Conservation (phyloP, 495 filamentous ascomycete species). For the Aspergillus nanangensis region DNA sequence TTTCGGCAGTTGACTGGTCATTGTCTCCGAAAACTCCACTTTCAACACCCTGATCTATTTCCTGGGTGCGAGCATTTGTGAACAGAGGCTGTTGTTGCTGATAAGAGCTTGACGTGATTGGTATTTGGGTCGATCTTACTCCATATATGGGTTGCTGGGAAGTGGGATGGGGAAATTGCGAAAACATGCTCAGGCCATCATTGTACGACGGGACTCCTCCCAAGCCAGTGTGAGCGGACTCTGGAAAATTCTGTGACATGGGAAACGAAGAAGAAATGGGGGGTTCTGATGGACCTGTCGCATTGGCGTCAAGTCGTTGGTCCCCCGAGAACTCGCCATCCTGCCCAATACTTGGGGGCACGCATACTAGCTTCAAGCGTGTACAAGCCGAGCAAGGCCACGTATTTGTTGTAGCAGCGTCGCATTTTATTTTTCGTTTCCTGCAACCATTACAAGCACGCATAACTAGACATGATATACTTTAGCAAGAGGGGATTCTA, state of each 20-base stretch:
- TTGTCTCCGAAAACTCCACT: constrained; percentile 36
- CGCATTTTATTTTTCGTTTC: constrained; percentile 82
- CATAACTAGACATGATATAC: constrained; percentile 64
- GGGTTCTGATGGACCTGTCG: constrained; percentile 19
- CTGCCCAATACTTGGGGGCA: constrained; percentile 83
- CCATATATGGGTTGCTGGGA: constrained; percentile 70
- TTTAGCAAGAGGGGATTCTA: neutral
- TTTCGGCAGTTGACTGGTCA: constrained; percentile 64
- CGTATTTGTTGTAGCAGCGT: constrained; percentile 94
- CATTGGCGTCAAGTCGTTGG: constrained; percentile 22
- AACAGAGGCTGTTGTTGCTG: constrained; percentile 47
- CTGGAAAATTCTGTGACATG: constrained; percentile 23
- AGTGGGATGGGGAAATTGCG: constrained; percentile 26
- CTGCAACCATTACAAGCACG: constrained; percentile 96
- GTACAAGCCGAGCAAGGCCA: constrained; percentile 97
- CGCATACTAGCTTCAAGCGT: constrained; percentile 87
- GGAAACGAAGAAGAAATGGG: constrained; percentile 31
- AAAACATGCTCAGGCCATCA: constrained; percentile 33
- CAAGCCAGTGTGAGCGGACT: constrained; percentile 19
- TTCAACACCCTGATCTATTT: constrained; percentile 40
- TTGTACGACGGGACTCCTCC: constrained; percentile 26
- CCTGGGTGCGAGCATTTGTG: constrained; percentile 49
- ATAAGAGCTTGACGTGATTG: constrained; percentile 36
- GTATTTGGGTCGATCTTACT: constrained; percentile 57
- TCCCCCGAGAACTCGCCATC: constrained; percentile 63